These are phyloP conservation scores for Bathelium albidoporum DNA, from an alignment of 495 filamentous ascomycete species.

Conservation along the genomic window DNA sequence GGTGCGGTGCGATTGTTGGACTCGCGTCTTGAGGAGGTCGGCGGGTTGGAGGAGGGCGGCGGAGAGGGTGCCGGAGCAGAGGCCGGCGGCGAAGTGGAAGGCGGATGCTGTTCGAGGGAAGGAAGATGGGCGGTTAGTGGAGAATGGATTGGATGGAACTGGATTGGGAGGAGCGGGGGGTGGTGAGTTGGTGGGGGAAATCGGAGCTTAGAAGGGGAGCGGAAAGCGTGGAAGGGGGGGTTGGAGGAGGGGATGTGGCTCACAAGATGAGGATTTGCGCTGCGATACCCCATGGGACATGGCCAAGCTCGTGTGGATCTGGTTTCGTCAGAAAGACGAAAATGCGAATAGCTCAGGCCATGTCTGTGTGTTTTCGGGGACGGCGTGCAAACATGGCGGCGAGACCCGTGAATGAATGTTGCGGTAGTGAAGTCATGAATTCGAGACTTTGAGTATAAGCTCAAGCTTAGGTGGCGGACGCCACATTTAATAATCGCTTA, in stretches of 20 bases:
- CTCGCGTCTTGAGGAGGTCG: conserved; percentile 91
- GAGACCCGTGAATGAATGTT: not conserved
- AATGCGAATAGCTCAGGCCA: not conserved
- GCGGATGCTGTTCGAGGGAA: conserved; percentile 24
- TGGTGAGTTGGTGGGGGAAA: not conserved
- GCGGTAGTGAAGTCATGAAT: conserved; percentile 1
- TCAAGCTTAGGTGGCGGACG: not conserved
- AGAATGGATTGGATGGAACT: not conserved
- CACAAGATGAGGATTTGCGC: conserved; percentile 22
- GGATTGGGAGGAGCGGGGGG: not conserved
- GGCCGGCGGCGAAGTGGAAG: conserved; percentile 85
- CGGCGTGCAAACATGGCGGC: not conserved
- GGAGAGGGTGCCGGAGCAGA: conserved; percentile 74
- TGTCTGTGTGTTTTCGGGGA: not conserved
- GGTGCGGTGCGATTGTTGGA: conserved; percentile 61
- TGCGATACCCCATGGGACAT: conserved; percentile 23
- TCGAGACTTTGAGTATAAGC: not conserved
- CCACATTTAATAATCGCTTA: not conserved
- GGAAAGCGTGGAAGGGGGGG: not conserved
- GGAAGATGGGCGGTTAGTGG: not conserved
- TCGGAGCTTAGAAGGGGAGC: not conserved
- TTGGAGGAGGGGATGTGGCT: conserved; percentile 3
- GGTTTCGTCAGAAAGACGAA: not conserved
- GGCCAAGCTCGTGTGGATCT: conserved; percentile 10
- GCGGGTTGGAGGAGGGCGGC: conserved; percentile 89